Base-by-base conservation (phyloP, 495 filamentous ascomycete species). In the Aspergillus baeticus region DNA sequence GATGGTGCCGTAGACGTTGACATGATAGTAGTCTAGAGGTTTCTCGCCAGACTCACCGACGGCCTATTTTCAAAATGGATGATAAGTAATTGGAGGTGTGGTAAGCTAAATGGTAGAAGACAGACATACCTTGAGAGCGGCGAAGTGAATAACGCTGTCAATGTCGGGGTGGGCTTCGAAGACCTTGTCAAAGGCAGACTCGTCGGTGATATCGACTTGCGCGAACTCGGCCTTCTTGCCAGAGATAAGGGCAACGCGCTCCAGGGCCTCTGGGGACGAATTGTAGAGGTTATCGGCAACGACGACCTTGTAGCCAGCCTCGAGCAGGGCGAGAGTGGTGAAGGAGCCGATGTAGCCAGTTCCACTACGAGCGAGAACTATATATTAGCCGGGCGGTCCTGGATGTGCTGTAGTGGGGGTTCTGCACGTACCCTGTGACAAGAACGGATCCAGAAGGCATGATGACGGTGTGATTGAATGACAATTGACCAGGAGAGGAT, bases 291-390 rank as follows among this genome's bases (percentile, higher is more conserved):
- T 97, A 76, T 98, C 94, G 55, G 91, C 85, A 54, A 98, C 89
- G 62, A 98, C 87, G 47, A 98, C 95, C 67, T 97, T 88, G 81
- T 97, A 97, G 70, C 86, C 92, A 65, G 92, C 89, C 64, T 96
- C 80, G 60, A 98, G 89, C 18, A 98, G 87, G 34, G 92, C 89
- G 50, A 98, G 85, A 53, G 87, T 78, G 50, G 94, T 98, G 83
- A 98, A 98, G 37, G 94, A 98, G 63, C 94, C 94, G 72, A 98
- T 98, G 81, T 98, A 98, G 77, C 94, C 94, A 55, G 91, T 94
- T 62, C 94, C 94, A 78, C 94, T 98, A 70, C 31, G 35, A 20
- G 37, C 38, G 44, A 41, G 57, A 57, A 45, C 45, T 22, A 14
- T 37, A 44, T 21, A 45, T 61, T 48, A 58, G 54, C 58, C 56